These are phyloP conservation scores for Isoetes taiwanensis DNA, from an alignment of 75 land plant species.

Conservation along the genomic window DNA sequence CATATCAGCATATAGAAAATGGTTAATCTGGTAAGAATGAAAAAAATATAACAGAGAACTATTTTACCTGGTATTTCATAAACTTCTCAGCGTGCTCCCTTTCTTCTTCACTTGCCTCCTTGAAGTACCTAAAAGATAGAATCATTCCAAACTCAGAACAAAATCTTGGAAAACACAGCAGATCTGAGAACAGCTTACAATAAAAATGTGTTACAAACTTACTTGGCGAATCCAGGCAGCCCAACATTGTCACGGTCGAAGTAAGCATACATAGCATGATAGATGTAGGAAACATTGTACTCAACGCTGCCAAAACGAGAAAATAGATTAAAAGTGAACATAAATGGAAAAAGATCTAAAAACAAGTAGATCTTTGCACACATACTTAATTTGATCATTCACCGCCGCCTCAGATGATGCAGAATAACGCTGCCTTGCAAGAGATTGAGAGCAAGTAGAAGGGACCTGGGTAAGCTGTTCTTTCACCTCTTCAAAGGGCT, in stretches of 20 bases:
- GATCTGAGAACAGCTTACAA: slow-evolving; percentile 1
- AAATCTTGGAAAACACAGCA: neutral
- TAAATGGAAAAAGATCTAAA: neutral
- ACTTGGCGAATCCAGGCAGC: slow-evolving; percentile 14
- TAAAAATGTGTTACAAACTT: neutral
- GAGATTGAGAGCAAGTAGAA: slow-evolving; percentile 31
- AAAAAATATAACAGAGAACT: neutral
- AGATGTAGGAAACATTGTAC: slow-evolving; percentile 13
- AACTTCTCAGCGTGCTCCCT: slow-evolving; percentile 12
- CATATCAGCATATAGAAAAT: neutral
- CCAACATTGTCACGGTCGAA: slow-evolving; percentile 13
- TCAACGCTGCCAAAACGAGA: slow-evolving; percentile 12
- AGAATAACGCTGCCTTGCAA: slow-evolving; percentile 63
- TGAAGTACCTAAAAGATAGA: slow-evolving; percentile 22
- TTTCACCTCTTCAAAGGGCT: slow-evolving; percentile 81
- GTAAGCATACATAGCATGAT: slow-evolving; percentile 11
- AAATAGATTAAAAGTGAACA: neutral
- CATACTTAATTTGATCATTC: slow-evolving; percentile 37
- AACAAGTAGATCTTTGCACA: neutral
- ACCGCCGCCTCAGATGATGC: slow-evolving; percentile 59
- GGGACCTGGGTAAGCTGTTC: slow-evolving; percentile 58
- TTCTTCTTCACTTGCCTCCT: slow-evolving; percentile 14
- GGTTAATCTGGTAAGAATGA: neutral
- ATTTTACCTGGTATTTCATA: slow-evolving; percentile 13
- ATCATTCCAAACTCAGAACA: too few species aligned